A percentile compares a stretch with the other conserved stretches of the same genome.
Evolutionary conservation across 2,329 filamentous ascomycete genomes (phyloP).

Genomic region (Scleromitrula shiraiana): DNA sequence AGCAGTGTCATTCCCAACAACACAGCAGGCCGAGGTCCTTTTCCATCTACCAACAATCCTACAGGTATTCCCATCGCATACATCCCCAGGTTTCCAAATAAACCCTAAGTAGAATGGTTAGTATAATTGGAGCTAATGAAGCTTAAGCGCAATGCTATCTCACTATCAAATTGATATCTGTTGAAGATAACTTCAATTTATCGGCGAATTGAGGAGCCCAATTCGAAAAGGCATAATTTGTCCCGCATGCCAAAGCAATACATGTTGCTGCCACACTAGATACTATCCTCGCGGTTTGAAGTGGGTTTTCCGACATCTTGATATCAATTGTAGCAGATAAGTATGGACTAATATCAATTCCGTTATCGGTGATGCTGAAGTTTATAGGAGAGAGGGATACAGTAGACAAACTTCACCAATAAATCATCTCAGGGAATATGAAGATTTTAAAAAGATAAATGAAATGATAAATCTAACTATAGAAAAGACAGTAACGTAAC

Average conservation of each 20-base stretch:
- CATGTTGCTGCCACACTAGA: slow-evolving; percentile 79
- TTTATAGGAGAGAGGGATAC: neutral
- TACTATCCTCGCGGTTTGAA: slow-evolving; percentile 61
- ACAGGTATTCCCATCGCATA: slow-evolving; percentile 85
- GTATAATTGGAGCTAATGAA: slow-evolving; percentile 25
- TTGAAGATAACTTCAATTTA: slow-evolving; percentile 78
- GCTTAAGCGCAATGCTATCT: slow-evolving; percentile 22
- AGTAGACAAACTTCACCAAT: slow-evolving; percentile 15
- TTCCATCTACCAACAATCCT: slow-evolving; percentile 77
- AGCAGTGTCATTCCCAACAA: slow-evolving; percentile 67
- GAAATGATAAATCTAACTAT: no score
- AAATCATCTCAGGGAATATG: no score
- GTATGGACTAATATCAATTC: no score
- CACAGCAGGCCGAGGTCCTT: slow-evolving; percentile 72
- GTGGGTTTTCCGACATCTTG: slow-evolving; percentile 40
- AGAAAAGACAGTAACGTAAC: no score
- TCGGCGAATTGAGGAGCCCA: slow-evolving; percentile 96
- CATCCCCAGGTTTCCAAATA: slow-evolving; percentile 87
- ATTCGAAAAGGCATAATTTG: slow-evolving; percentile 96
- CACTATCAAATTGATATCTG: slow-evolving; percentile 85
- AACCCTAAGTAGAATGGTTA: slow-evolving; percentile 37
- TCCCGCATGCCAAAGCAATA: slow-evolving; percentile 84
- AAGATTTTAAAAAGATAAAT: neutral
- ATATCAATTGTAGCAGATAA: slow-evolving; percentile 13
- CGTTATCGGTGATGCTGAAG: slow-evolving; percentile 2